Evolutionary conservation across 192 early-diverging fungal species (phyloP).

Genomic region (Umbelopsis sp.): DNA sequence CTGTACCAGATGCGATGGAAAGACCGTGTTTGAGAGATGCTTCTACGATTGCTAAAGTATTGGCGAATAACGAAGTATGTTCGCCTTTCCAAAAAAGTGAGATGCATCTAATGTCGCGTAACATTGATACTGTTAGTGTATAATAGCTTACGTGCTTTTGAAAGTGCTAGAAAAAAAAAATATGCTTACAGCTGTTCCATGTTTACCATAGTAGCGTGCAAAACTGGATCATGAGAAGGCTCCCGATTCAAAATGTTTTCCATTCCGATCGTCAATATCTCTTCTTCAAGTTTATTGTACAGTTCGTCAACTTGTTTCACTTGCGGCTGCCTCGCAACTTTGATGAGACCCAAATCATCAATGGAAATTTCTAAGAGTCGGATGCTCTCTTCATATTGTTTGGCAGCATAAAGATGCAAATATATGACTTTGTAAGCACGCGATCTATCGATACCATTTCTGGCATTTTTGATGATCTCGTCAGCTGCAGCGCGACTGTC

Average conservation of each 20-base stretch:
- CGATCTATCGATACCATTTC: conserved; percentile 29
- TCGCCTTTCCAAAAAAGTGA: conserved; percentile 3
- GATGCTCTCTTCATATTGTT: conserved; percentile 18
- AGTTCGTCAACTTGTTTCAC: conserved; percentile 4
- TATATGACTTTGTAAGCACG: conserved; percentile 36
- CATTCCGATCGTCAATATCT: conserved; percentile 26
- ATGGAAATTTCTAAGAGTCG: conserved; percentile 30
- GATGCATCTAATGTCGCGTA: not conserved
- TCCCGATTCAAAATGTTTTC: conserved; percentile 26
- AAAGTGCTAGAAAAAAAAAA: too few relatives aligned
- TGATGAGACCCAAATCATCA: conserved; percentile 29
- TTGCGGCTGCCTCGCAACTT: conserved; percentile 17
- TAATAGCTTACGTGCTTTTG: too few relatives aligned
- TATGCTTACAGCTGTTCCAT: conserved; percentile 35
- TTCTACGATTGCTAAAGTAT: conserved; percentile 24
- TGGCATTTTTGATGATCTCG: conserved; percentile 26
- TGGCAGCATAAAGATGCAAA: conserved; percentile 22
- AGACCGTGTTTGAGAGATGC: conserved; percentile 35
- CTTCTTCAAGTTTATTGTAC: conserved; percentile 20
- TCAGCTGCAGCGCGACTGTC: conserved; percentile 22
- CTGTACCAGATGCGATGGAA: conserved; percentile 2
- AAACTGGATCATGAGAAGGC: conserved; percentile 19
- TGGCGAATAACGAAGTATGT: conserved; percentile 13
- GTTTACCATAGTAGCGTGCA: conserved; percentile 29
- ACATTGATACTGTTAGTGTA: not conserved